A percentile compares a stretch with the other conserved stretches of the same genome.
Conservation (phyloP, 768 basidiomycete genomes). For the Tulasnella sp. region DNA sequence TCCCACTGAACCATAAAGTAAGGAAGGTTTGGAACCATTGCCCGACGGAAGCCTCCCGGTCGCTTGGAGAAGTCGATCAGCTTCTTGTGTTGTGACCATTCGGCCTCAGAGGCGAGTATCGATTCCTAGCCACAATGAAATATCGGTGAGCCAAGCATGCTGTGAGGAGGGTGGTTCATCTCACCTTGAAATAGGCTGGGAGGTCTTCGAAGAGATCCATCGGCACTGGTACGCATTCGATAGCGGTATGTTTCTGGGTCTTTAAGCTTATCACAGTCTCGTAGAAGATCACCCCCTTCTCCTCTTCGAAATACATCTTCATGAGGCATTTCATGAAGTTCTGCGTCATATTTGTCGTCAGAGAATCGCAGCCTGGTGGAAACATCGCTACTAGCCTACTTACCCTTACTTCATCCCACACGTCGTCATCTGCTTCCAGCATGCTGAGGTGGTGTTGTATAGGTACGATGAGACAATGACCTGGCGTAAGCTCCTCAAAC, state of each 20-base stretch:
- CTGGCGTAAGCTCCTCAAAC: constrained; percentile 81
- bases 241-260: constrained; percentile 84
- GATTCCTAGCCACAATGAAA: constrained; percentile 60
- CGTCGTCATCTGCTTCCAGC: constrained; percentile 93
- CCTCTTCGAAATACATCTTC: constrained; percentile 87
- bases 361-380: constrained; percentile 22
- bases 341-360: constrained; percentile 37
- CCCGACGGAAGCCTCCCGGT: constrained; percentile 88
- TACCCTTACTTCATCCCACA: constrained; percentile 96
- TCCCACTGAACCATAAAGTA: constrained; percentile 99
- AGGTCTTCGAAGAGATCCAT: constrained; percentile 83
- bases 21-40: constrained; percentile 94
- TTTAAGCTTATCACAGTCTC: constrained; percentile 87
- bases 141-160: neutral
- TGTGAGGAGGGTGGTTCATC: constrained; percentile 25
- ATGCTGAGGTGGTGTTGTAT: constrained; percentile 89
- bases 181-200: constrained; percentile 89
- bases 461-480: constrained; percentile 93
- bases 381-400: constrained; percentile 31
- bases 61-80: constrained; percentile 87
- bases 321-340: constrained; percentile 91
- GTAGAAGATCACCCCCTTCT: constrained; percentile 92
- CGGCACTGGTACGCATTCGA: constrained; percentile 90
- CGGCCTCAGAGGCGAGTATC: constrained; percentile 84
- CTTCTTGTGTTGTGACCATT: constrained; percentile 99